Evolutionary conservation across 139 green algal genomes (phyloP).

Genomic region (Coelastrella sp.): DNA sequence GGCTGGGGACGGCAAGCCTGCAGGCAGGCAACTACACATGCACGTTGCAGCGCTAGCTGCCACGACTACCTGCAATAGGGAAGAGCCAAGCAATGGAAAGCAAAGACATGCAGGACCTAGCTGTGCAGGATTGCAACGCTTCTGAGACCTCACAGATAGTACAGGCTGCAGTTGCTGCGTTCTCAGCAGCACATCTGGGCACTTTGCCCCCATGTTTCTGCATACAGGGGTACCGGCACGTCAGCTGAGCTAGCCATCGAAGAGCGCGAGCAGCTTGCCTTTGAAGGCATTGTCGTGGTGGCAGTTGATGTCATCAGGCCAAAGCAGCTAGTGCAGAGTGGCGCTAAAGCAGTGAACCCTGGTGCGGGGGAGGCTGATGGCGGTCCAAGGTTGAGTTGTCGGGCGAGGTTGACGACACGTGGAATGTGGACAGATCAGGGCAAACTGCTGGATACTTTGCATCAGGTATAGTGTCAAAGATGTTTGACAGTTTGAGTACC

Average conservation of each 20-base stretch:
- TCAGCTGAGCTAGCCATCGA: slow-evolving; percentile 90
- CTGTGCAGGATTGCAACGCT: too few species aligned
- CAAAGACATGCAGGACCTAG: too few species aligned
- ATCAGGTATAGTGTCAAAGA: slow-evolving; percentile 53
- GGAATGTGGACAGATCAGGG: slow-evolving; percentile 94
- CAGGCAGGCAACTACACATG: too few species aligned
- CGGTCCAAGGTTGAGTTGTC: slow-evolving; percentile 42
- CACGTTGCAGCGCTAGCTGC: too few species aligned
- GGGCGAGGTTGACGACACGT: slow-evolving; percentile 86
- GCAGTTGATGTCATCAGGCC: slow-evolving; percentile 82
- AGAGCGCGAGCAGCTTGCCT: slow-evolving; percentile 86
- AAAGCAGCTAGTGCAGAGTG: neutral
- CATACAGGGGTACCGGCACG: slow-evolving; percentile 77
- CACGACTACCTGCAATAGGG: too few species aligned
- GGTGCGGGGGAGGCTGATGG: neutral
- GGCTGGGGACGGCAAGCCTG: too few species aligned
- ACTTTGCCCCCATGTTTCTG: neutral
- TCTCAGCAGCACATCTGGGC: neutral
- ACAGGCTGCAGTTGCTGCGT: neutral
- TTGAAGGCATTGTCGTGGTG: slow-evolving; percentile 93
- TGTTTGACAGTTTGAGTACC: too few species aligned
- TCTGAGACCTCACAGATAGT: too few species aligned
- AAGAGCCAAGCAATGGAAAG: too few species aligned
- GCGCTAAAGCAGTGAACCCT: neutral
- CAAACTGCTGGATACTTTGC: slow-evolving; percentile 80